phyloP scores from a whole-genome alignment of 2,329 filamentous ascomycete genomes.

The Emergomyces orientalis region DNA sequence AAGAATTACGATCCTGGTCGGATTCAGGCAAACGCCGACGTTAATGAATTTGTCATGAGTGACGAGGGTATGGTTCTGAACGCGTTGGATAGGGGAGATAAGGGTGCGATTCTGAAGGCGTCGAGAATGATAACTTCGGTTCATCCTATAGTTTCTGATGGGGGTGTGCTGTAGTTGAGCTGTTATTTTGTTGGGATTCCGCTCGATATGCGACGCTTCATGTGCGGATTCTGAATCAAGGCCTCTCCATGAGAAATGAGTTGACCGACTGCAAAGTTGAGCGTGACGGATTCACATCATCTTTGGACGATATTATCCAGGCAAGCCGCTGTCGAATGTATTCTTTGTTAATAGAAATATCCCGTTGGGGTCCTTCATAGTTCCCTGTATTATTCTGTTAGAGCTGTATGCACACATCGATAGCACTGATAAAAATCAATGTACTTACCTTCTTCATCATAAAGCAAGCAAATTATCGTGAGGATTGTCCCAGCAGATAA shows the following conservation, averaged over 20 bases:
- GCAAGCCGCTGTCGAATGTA: slow-evolving; percentile 68
- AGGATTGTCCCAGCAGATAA: slow-evolving; percentile 69
- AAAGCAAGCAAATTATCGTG: slow-evolving; percentile 64
- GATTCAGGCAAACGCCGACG: slow-evolving; percentile 57
- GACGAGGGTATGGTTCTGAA: slow-evolving; percentile 51
- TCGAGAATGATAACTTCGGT: slow-evolving; percentile 31
- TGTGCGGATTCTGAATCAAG: slow-evolving; percentile 11
- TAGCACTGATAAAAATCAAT: background rate
- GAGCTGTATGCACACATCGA: background rate
- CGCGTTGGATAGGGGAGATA: slow-evolving; percentile 41
- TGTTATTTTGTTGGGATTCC: background rate
- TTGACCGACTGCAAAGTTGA: slow-evolving; percentile 87
- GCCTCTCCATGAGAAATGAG: slow-evolving; percentile 64
- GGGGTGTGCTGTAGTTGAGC: too few species aligned
- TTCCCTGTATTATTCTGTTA: slow-evolving; percentile 19
- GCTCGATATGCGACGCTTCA: background rate
- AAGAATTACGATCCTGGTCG: slow-evolving; percentile 62
- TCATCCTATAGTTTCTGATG: slow-evolving; percentile 9
- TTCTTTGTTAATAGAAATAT: slow-evolving; percentile 54
- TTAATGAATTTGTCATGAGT: slow-evolving; percentile 48
- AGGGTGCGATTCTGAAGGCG: slow-evolving; percentile 42
- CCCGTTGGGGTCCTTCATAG: slow-evolving; percentile 22
- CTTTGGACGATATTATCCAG: slow-evolving; percentile 70
- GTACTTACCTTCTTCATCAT: slow-evolving; percentile 51
- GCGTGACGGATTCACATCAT: slow-evolving; percentile 73